Conservation (phyloP, 1,284 basidiomycete genomes). For the Naganishia sp. region DNA sequence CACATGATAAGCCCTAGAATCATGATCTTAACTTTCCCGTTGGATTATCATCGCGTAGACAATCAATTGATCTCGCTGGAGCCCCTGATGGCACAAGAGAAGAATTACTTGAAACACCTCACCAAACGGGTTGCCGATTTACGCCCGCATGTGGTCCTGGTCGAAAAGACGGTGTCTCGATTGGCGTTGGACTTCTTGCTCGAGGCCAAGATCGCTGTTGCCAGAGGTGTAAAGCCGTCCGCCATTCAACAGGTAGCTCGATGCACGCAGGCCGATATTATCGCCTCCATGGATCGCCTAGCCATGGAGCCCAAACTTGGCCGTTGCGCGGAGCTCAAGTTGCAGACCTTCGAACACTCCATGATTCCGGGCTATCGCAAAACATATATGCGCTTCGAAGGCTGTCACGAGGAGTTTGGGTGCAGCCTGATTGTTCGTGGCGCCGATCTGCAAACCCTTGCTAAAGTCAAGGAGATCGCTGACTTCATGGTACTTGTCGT, state of each 20-base stretch:
- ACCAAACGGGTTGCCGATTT: slow-evolving; percentile 85
- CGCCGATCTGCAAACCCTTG: slow-evolving; percentile 75
- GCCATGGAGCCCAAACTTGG: slow-evolving; percentile 88
- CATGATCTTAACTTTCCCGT: slow-evolving; percentile 92
- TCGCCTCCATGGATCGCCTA: slow-evolving; percentile 92
- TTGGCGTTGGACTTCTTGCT: slow-evolving; percentile 88
- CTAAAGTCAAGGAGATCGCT: slow-evolving; percentile 86
- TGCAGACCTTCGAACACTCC: slow-evolving; percentile 92
- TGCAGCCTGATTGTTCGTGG: slow-evolving; percentile 92
- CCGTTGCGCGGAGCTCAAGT: slow-evolving; percentile 79
- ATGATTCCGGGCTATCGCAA: slow-evolving; percentile 88
- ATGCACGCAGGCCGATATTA: slow-evolving; percentile 92
- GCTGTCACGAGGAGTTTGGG: slow-evolving; percentile 85
- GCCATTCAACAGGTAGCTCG: slow-evolving; percentile 85
- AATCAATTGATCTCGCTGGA: slow-evolving; percentile 93
- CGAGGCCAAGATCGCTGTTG: slow-evolving; percentile 84
- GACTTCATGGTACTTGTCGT: slow-evolving; percentile 89
- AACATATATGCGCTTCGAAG: slow-evolving; percentile 96
- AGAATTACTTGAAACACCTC: slow-evolving; percentile 87
- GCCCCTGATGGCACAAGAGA: slow-evolving; percentile 89
- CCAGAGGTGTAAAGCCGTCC: slow-evolving; percentile 82
- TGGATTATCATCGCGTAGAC: slow-evolving; percentile 92
- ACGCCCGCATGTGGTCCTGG: slow-evolving; percentile 89
- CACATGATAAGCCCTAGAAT: slow-evolving; percentile 68
- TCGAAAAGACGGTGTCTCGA: slow-evolving; percentile 87